Base-by-base conservation (phyloP, 768 basidiomycete species). In the Suillus subalutaceus region DNA sequence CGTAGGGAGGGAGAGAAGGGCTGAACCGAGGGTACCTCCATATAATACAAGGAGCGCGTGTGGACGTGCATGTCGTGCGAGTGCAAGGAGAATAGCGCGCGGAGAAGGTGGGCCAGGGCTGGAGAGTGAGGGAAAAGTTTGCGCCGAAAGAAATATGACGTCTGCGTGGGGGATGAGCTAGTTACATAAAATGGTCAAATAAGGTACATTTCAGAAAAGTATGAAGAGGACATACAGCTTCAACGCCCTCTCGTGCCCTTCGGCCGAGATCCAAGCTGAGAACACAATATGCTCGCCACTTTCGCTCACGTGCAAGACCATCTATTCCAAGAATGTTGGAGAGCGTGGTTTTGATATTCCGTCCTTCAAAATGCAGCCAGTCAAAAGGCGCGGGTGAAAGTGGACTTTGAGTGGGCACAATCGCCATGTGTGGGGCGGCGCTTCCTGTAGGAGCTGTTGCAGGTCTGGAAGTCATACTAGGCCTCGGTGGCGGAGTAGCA, bases 321-420 rank as follows among this genome's bases (percentile, higher is more conserved):
- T 94, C 93, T 53, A 95, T 70, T 6, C 93, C 93, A 38, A 86
- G 82, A 38, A 95, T 86, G 72, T 94, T 94, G 70, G 82, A 88
- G 35, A 92, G 77, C 5, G 92, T 94, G 12, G 90, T 93, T 75
- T 90, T 92, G 40, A 91, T 88, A 0, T 86, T 90, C 3, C 93
- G 81, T 5, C 92, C 93, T 70, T 94, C 93, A 66, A 95, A 91
- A 72, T 94, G 92, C 7, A 95, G 78, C 91, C 93, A 93, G 69
- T 94, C 91, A 63, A 94, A 91, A 0, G 92, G 93, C 0, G 92
- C 91, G 0, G 89, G 89, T 59, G 86, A 89, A 67, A 85, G 83
- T 9, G 83, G 81, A 64, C 82, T 87, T 41, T 71, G 73, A 58
- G 81, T 75, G 57, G 79, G 73, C 4, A 77, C 35, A 37, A 65